Percentiles rank a stretch among this genome's conserved stretches.
These are phyloP conservation scores for Penicillium brevicompactum DNA, from an alignment of 2,329 filamentous ascomycete species.

Conservation along the genomic window DNA sequence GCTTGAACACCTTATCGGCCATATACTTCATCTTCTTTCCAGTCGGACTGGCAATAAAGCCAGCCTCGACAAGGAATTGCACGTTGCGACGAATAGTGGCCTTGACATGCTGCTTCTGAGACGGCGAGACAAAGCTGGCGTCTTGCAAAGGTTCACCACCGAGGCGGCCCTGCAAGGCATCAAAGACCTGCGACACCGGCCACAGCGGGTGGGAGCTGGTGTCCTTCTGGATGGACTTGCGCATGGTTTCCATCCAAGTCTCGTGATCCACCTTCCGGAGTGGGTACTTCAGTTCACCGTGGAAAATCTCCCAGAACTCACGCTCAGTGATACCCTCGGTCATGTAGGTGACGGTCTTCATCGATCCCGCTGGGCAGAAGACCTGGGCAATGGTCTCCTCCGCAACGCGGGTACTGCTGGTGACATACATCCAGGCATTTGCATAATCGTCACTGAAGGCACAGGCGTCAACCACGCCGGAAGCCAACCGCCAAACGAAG, in stretches of 20 bases:
- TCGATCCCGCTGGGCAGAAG: slow-evolving; percentile 7
- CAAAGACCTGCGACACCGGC: slow-evolving; percentile 2
- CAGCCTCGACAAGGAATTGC: slow-evolving; percentile 14
- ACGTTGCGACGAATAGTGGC: slow-evolving; percentile 12
- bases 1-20: slow-evolving; percentile 17
- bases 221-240: neutral
- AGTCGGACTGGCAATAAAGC: slow-evolving; percentile 16
- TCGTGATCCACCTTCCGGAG: slow-evolving; percentile 1
- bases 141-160: slow-evolving; percentile 2
- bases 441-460: slow-evolving; percentile 7
- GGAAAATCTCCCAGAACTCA: slow-evolving; percentile 19
- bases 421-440: slow-evolving; percentile 14
- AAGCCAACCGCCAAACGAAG: slow-evolving; percentile 19
- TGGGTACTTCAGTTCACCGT: slow-evolving; percentile 12
- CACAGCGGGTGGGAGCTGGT: neutral
- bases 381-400: slow-evolving; percentile 15
- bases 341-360: neutral
- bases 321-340: slow-evolving; percentile 12
- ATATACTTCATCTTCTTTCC: slow-evolving; percentile 17
- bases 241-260: slow-evolving; percentile 12
- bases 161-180: slow-evolving; percentile 6
- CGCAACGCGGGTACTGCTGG: slow-evolving; percentile 11
- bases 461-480: slow-evolving; percentile 8
- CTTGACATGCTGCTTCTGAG: slow-evolving; percentile 16
- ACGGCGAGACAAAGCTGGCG: slow-evolving; percentile 10